A percentile compares a stretch with the other conserved stretches of the same genome.
phyloP scores from a whole-genome alignment of 176 grass and related monocot genomes.

The Oryza rufipogon region DNA sequence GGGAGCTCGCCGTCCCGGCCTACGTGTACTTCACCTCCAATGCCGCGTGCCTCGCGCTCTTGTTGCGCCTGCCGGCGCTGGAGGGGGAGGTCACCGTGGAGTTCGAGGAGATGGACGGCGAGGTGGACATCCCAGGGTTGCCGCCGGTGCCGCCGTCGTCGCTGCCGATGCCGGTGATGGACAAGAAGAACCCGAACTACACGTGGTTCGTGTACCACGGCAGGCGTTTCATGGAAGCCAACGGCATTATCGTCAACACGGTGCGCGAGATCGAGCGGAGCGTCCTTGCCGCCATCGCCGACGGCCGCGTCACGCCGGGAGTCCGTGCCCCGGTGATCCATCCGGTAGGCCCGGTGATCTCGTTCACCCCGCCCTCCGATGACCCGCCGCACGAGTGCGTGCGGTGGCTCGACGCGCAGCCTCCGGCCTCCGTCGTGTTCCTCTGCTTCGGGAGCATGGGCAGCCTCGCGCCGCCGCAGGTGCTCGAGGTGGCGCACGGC shows the following conservation, averaged over 20 bases:
- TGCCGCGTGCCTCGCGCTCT: conserved; percentile 17
- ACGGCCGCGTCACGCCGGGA: conserved; percentile 15
- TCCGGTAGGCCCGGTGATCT: conserved; percentile 38
- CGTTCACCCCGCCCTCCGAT: not conserved
- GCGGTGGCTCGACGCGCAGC: conserved; percentile 57
- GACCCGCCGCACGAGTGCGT: conserved; percentile 40
- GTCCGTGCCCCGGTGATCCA: conserved; percentile 10
- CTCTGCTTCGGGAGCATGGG: conserved; percentile 56
- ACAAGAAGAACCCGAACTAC: conserved; percentile 28
- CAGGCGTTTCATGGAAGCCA: conserved; percentile 26
- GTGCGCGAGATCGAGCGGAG: conserved; percentile 37
- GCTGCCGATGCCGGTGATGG: conserved; percentile 34
- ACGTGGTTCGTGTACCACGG: conserved; percentile 45
- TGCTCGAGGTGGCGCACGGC: conserved; percentile 42
- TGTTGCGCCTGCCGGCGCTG: conserved; percentile 41
- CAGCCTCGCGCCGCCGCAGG: conserved; percentile 9
- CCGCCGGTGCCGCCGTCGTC: conserved; percentile 41
- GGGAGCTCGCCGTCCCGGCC: conserved; percentile 44
- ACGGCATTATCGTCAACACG: conserved; percentile 55
- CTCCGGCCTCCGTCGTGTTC: conserved; percentile 43
- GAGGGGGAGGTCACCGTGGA: conserved; percentile 30
- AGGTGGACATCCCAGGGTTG: conserved; percentile 37
- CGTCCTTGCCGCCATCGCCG: conserved; percentile 26
- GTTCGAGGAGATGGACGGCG: conserved; percentile 36
- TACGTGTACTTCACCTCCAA: conserved; percentile 46